Evolutionary conservation across 2,329 filamentous ascomycete species (phyloP).

Genomic region (Cladorrhinum sp.): DNA sequence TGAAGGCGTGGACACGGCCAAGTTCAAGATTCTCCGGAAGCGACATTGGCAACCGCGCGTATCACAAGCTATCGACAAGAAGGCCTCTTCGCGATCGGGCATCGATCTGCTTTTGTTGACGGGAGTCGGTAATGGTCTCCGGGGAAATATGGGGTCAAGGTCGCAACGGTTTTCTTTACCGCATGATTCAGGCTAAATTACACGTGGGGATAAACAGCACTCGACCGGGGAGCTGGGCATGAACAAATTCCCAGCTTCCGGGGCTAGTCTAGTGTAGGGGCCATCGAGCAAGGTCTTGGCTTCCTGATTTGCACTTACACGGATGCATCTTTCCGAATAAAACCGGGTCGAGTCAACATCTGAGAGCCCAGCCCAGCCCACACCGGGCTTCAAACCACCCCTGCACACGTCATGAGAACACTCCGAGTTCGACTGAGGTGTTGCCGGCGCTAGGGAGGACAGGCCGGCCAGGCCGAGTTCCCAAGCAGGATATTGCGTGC

Average conservation of each 20-base stretch:
- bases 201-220: slow-evolving; percentile 14
- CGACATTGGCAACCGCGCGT: background rate
- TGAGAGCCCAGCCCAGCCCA: background rate
- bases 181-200: slow-evolving; percentile 23
- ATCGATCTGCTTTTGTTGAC: slow-evolving; percentile 9
- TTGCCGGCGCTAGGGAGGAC: background rate
- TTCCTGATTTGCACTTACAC: slow-evolving; percentile 19
- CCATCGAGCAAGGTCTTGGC: slow-evolving; percentile 16
- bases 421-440: background rate
- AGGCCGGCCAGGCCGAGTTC: background rate
- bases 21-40: background rate
- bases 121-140: slow-evolving; percentile 5
- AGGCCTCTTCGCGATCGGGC: background rate
- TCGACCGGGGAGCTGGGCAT: slow-evolving; percentile 6
- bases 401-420: background rate
- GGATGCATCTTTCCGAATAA: slow-evolving; percentile 24
- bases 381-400: too few relatives aligned
- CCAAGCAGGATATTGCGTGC: slow-evolving; percentile 5
- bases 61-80: background rate
- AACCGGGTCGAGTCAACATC: slow-evolving; percentile 16
- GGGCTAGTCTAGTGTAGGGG: too few relatives aligned
- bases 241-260: slow-evolving; percentile 16
- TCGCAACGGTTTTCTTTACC: slow-evolving; percentile 9
- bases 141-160: slow-evolving; percentile 3
- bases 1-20: background rate